Percentiles rank a stretch among this genome's conserved stretches.
Evolutionary conservation across 371 early-diverging fungal genomes (phyloP).

Genomic region (Antonospora locustae): DNA sequence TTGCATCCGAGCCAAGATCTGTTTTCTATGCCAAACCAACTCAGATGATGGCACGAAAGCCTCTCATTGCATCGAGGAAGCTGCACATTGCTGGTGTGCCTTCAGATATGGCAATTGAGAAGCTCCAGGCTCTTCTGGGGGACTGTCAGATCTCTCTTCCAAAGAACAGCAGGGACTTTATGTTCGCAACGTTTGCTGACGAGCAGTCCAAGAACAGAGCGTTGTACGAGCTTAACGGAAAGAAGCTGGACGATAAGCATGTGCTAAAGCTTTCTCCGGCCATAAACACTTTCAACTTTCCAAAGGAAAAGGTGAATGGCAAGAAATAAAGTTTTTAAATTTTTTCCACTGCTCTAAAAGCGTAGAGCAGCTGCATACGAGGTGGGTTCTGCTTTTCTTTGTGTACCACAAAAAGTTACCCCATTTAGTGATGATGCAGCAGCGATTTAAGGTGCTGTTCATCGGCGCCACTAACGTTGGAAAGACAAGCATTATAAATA

Average conservation of each 20-base stretch:
- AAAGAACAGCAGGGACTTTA: neutral
- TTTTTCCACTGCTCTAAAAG: neutral
- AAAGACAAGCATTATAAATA: slow-evolving; percentile 56
- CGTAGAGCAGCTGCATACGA: neutral
- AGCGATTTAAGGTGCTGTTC: slow-evolving; percentile 50
- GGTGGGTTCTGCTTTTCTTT: no score
- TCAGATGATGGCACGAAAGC: slow-evolving; percentile 5
- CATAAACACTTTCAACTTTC: neutral
- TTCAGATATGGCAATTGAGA: slow-evolving; percentile 8
- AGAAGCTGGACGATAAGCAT: slow-evolving; percentile 10
- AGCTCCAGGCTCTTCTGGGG: slow-evolving; percentile 14
- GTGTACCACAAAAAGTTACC: no score
- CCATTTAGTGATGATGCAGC: neutral
- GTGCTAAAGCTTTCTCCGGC: slow-evolving; percentile 9
- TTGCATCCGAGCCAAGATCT: neutral
- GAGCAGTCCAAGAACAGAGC: slow-evolving; percentile 8
- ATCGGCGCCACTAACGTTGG: slow-evolving; percentile 60
- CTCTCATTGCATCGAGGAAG: slow-evolving; percentile 13
- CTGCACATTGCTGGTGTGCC: slow-evolving; percentile 22
- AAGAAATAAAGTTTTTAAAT: slow-evolving; percentile 5
- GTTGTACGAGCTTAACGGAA: slow-evolving; percentile 7
- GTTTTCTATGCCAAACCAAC: slow-evolving; percentile 12
- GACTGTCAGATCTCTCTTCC: slow-evolving; percentile 22
- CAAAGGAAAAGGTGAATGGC: neutral
- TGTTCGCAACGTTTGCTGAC: slow-evolving; percentile 23